These are phyloP conservation scores for Coniochaeta prunicola DNA, from an alignment of 2,329 filamentous ascomycete species.

Conservation along the genomic window DNA sequence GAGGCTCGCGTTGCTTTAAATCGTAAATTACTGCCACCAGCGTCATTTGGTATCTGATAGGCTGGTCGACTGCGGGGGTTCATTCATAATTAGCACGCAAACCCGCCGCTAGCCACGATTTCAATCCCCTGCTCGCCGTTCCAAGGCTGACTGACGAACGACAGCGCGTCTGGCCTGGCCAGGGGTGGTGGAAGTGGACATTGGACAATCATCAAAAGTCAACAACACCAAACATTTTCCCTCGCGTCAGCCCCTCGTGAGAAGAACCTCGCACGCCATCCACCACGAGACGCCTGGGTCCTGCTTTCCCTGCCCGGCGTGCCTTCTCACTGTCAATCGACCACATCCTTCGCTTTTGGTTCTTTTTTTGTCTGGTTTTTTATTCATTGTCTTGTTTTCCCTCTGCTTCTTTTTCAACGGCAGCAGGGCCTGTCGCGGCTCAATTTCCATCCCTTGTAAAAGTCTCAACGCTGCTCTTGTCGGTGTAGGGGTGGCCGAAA, in stretches of 20 bases:
- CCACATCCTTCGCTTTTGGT: not conserved
- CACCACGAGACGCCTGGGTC: not conserved
- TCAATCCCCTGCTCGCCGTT: not conserved
- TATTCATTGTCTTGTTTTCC: not conserved
- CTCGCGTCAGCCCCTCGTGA: not conserved
- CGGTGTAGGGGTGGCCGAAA: not conserved
- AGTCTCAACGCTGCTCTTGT: not conserved
- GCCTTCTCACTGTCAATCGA: not conserved
- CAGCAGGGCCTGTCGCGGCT: constrained; percentile 1
- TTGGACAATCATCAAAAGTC: constrained; percentile 3
- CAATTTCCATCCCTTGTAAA: not conserved
- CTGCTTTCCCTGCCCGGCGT: constrained; percentile 2
- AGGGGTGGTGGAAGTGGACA: not conserved
- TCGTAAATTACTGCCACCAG: not conserved
- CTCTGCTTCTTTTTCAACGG: not conserved
- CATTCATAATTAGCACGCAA: not conserved
- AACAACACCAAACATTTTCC: constrained; percentile 1
- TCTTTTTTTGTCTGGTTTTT: not conserved
- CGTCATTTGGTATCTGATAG: not conserved
- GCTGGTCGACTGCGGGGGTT: not conserved
- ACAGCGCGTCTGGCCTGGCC: not conserved
- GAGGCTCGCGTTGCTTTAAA: not conserved
- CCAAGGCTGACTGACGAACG: not conserved
- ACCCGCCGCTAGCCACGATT: not conserved
- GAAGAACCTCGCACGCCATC: not conserved